Evolutionary conservation across 2,329 filamentous ascomycete species (phyloP).

Genomic region (Microsporum audouinii): DNA sequence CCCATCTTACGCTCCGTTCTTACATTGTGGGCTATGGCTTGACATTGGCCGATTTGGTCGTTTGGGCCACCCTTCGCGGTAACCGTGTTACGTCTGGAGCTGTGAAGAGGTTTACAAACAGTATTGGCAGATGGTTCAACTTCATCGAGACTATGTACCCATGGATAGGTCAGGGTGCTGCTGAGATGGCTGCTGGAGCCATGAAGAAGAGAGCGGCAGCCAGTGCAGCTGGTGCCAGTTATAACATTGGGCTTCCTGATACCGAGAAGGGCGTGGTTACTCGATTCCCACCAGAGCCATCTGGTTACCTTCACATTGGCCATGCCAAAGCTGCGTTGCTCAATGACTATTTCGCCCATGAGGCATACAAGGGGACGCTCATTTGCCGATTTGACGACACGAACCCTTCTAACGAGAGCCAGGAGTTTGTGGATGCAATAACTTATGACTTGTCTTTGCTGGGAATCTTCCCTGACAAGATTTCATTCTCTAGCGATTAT

Average conservation of each 20-base stretch:
- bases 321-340: slow-evolving; percentile 89
- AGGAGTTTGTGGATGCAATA: slow-evolving; percentile 90
- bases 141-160: slow-evolving; percentile 19
- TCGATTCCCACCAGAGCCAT: slow-evolving; percentile 28
- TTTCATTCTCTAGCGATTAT: slow-evolving; percentile 90
- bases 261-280: slow-evolving; percentile 25
- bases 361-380: slow-evolving; percentile 81
- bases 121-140: slow-evolving; percentile 15
- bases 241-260: slow-evolving; percentile 23
- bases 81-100: slow-evolving; percentile 14
- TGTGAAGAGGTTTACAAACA: slow-evolving; percentile 10
- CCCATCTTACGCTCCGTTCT: slow-evolving; percentile 17
- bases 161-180: slow-evolving; percentile 14
- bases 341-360: slow-evolving; percentile 94
- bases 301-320: slow-evolving; percentile 41
- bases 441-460: slow-evolving; percentile 82
- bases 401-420: slow-evolving; percentile 93
- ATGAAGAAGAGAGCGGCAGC: slow-evolving; percentile 17
- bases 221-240: slow-evolving; percentile 17
- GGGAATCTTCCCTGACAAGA: slow-evolving; percentile 76
- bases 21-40: slow-evolving; percentile 16
- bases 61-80: slow-evolving; percentile 18
- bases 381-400: slow-evolving; percentile 93
- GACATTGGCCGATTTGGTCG: slow-evolving; percentile 16
- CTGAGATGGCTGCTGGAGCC: slow-evolving; percentile 14